phyloP scores from a whole-genome alignment of 1,139 yeast genomes.

The Geotrichum cucujoidarum region DNA sequence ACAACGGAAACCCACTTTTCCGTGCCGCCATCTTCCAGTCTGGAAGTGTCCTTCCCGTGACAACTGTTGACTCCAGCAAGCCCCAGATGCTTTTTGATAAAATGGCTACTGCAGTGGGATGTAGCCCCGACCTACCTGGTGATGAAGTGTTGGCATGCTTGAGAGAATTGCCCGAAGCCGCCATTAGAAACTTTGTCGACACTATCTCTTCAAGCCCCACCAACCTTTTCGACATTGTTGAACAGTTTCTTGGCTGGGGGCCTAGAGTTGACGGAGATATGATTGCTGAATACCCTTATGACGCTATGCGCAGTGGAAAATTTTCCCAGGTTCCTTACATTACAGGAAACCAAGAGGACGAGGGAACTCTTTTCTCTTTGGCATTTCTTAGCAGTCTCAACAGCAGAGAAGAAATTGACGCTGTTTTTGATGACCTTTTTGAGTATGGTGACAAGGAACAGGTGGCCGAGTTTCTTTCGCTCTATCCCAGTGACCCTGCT shows the following conservation, averaged over 20 bases:
- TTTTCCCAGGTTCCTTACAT: slow-evolving; percentile 24
- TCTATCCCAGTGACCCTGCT: slow-evolving; percentile 23
- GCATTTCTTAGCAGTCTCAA: neutral
- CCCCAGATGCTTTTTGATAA: slow-evolving; percentile 23
- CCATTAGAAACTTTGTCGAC: slow-evolving; percentile 19
- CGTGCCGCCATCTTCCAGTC: slow-evolving; percentile 31
- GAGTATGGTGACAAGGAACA: slow-evolving; percentile 11
- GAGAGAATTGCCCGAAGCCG: slow-evolving; percentile 17
- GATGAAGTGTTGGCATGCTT: slow-evolving; percentile 23
- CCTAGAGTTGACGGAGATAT: slow-evolving; percentile 25
- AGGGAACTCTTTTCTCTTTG: slow-evolving; percentile 25
- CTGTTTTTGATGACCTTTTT: neutral
- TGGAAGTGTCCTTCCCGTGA: slow-evolving; percentile 19
- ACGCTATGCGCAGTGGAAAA: slow-evolving; percentile 18
- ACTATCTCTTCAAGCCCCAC: slow-evolving; percentile 11
- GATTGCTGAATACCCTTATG: slow-evolving; percentile 17
- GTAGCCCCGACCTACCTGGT: slow-evolving; percentile 10
- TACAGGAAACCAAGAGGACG: slow-evolving; percentile 26
- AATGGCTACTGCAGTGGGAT: slow-evolving; percentile 20
- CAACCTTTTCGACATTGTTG: slow-evolving; percentile 16
- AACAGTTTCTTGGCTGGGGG: slow-evolving; percentile 20
- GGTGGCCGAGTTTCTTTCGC: slow-evolving; percentile 4
- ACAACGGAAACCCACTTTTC: slow-evolving; percentile 26
- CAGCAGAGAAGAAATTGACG: slow-evolving; percentile 4
- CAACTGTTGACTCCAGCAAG: slow-evolving; percentile 11